Conservation (phyloP, 2,329 filamentous ascomycete genomes). For the Parascedosporium putredinis region DNA sequence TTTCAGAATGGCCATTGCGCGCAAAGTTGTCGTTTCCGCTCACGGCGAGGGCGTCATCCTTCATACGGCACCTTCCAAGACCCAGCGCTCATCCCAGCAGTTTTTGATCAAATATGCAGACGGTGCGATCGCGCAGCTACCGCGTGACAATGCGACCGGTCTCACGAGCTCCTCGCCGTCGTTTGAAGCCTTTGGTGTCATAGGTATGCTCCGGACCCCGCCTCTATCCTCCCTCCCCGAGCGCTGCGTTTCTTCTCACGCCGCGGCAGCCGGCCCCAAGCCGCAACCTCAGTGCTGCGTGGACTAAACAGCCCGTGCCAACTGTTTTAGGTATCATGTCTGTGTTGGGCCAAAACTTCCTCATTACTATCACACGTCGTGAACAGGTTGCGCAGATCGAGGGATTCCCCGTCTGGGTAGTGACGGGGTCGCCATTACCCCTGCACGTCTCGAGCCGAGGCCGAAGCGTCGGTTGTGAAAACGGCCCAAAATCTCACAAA, state of each 20-base stretch:
- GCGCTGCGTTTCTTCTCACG: background rate
- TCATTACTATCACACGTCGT: conserved; percentile 77
- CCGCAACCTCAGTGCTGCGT: no score
- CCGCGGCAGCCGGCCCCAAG: background rate
- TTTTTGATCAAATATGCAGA: conserved; percentile 63
- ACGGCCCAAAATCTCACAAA: conserved; percentile 32
- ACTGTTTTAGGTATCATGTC: conserved; percentile 77
- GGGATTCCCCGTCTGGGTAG: conserved; percentile 72
- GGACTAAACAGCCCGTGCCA: no score
- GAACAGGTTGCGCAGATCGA: conserved; percentile 82
- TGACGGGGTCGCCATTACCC: conserved; percentile 90
- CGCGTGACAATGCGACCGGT: conserved; percentile 25
- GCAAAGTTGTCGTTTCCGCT: conserved; percentile 72
- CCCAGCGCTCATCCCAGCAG: conserved; percentile 43
- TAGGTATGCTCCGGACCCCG: conserved; percentile 32
- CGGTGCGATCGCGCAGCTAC: conserved; percentile 31
- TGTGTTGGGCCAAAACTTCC: conserved; percentile 69
- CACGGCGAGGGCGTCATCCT: conserved; percentile 75
- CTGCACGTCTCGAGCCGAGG: conserved; percentile 69
- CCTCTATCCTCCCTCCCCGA: background rate
- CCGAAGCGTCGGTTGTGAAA: conserved; percentile 57
- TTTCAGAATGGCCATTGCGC: conserved; percentile 37
- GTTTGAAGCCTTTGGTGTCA: conserved; percentile 50
- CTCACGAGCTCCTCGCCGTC: conserved; percentile 22
- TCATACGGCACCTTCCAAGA: conserved; percentile 56